Percentiles rank a stretch among this genome's conserved stretches.
Conservation (phyloP, 2,329 filamentous ascomycete species). For the Fusarium praegraminearum region DNA sequence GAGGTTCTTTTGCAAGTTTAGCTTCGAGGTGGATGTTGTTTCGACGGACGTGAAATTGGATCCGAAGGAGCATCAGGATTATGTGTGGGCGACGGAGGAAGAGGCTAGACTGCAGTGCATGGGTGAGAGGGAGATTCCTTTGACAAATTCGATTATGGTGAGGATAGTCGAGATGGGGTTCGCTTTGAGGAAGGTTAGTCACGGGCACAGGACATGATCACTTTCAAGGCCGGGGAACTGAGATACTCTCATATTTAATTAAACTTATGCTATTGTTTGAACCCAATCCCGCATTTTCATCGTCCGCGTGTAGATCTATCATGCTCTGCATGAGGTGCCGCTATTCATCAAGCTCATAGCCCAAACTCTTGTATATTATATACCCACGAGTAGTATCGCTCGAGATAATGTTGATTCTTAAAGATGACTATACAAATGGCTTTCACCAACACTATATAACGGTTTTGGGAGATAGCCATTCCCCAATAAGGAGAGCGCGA, state of each 20-base stretch:
- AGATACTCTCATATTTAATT: not conserved
- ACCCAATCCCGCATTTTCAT: not conserved
- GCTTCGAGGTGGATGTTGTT: slow-evolving; percentile 54
- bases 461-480: slow-evolving; percentile 40
- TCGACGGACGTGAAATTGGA: slow-evolving; percentile 51
- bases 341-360: not conserved
- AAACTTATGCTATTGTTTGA: not conserved
- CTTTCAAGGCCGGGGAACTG: not conserved
- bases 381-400: not conserved
- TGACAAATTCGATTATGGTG: slow-evolving; percentile 49
- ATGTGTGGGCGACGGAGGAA: slow-evolving; percentile 55
- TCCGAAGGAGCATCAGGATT: slow-evolving; percentile 57
- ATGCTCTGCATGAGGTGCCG: not conserved
- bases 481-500: slow-evolving; percentile 43
- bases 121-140: slow-evolving; percentile 48
- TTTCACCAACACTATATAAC: slow-evolving; percentile 26
- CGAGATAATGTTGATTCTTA: too few species aligned
- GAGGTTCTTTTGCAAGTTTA: slow-evolving; percentile 50
- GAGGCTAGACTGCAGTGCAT: slow-evolving; percentile 50
- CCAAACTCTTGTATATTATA: not conserved
- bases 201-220: not conserved
- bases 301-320: not conserved
- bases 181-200: slow-evolving; percentile 39
- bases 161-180: slow-evolving; percentile 51
- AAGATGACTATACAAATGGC: not conserved